Base-by-base conservation (phyloP, 2,329 filamentous ascomycete species). In the Pseudocercospora musae region DNA sequence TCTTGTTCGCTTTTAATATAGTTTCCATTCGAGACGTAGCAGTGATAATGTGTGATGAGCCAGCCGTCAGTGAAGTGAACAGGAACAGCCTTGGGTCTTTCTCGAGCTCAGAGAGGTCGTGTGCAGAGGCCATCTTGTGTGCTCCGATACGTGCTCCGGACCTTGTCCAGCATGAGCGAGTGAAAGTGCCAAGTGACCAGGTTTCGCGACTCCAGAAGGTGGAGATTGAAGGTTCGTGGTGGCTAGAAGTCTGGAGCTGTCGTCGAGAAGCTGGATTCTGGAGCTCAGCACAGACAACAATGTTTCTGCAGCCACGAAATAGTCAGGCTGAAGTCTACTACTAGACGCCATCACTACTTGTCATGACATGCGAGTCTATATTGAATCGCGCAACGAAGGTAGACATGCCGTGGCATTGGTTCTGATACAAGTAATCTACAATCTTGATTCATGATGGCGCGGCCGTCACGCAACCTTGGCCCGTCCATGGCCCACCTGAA, bases 11-110 rank as follows among this genome's bases (percentile, higher is more conserved):
- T 74, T 92, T 94, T 63, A 99, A 85, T 73, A 99, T 98, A 11
- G 93, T 97, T 79, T 99, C 94, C 69, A 99, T 87, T 53, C 95
- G 90, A 59, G 93, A 96, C 1, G 95, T 98, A 25, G 93, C 95
- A 44, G 95, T 98, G 73, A 98, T 88, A 76, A 98, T 96, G 77
- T 97, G 92, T 23, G 92, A 96, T 44, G 92, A 96, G 67, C 95
- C 95, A 62, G 95, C 91, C 20, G 95, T 98, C 60, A 99, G 84
- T 58, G 94, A 98, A 64, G 95, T 98, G 80, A 96, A 97, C 71
- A 99, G 89, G 81, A 95, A 99, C 66, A 99, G 87, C 13, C 77
- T 77, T 2, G 77, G 76, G 68, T 81, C 79, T 61, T 76, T 76
- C 62, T 81, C 79, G 67, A 78, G 80, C 62, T 75, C 73, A 60